Evolutionary conservation across 2,329 filamentous ascomycete genomes (phyloP).

Genomic region (Pyrenophora graminea): DNA sequence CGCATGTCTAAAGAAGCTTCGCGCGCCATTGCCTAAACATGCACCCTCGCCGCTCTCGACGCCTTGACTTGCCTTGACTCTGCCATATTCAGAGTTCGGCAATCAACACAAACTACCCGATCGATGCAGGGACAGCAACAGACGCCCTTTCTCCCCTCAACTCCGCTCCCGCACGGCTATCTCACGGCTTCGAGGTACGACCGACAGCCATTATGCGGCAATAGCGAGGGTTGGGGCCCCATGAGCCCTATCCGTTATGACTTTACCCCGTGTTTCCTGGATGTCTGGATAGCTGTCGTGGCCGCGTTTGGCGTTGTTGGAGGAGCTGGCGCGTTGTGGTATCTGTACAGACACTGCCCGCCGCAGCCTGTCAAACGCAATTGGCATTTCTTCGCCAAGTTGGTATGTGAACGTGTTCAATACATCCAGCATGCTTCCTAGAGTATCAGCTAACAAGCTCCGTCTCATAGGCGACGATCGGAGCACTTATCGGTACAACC

Average conservation of each 20-base stretch:
- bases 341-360: conserved; percentile 72
- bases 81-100: conserved; percentile 31
- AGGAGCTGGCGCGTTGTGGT: conserved; percentile 78
- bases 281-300: conserved; percentile 81
- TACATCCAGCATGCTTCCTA: neutral
- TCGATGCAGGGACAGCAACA: conserved; percentile 47
- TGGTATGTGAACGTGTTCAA: conserved; percentile 60
- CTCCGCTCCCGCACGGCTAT: conserved; percentile 53
- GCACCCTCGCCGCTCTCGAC: conserved; percentile 17
- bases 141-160: conserved; percentile 39
- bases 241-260: conserved; percentile 86
- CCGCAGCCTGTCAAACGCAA: conserved; percentile 74
- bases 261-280: conserved; percentile 96
- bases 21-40: conserved; percentile 6
- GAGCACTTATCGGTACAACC: conserved; percentile 68
- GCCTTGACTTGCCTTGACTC: conserved; percentile 21
- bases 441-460: conserved; percentile 13
- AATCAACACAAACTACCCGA: conserved; percentile 21
- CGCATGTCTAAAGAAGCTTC: conserved; percentile 9
- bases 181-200: conserved; percentile 53
- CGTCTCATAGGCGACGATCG: conserved; percentile 62
- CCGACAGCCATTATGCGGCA: conserved; percentile 79
- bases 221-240: conserved; percentile 93
- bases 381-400: conserved; percentile 90
- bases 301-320: conserved; percentile 78